These are phyloP conservation scores for Tylopilus vinaceipallidus DNA, from an alignment of 768 basidiomycete species.

Conservation along the genomic window DNA sequence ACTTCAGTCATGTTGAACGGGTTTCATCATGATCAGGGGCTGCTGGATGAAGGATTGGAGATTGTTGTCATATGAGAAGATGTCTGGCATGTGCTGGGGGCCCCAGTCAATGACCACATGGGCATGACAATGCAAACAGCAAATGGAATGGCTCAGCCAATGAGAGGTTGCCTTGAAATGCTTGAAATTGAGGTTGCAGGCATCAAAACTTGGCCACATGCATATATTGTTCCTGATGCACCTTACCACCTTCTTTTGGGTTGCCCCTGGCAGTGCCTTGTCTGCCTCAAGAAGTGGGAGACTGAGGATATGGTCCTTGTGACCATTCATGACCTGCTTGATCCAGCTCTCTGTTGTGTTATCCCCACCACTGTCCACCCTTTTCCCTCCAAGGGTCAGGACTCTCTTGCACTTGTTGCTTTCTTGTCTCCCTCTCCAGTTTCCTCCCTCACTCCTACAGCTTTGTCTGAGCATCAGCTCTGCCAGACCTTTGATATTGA, in stretches of 20 bases:
- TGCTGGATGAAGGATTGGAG: constrained; percentile 18
- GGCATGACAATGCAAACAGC: constrained; percentile 25
- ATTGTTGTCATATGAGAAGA: constrained; percentile 25
- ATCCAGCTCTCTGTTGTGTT: neutral
- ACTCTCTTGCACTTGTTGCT: no score
- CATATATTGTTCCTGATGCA: constrained; percentile 18
- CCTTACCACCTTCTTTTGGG: constrained; percentile 21
- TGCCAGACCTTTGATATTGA: neutral
- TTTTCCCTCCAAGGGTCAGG: no score
- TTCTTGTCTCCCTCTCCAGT: no score
- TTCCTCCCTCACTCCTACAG: neutral
- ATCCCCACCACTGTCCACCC: neutral
- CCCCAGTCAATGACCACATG: constrained; percentile 11
- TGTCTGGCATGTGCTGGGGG: constrained; percentile 9
- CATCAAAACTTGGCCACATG: constrained; percentile 21
- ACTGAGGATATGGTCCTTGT: neutral
- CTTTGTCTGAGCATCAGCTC: neutral
- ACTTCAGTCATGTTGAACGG: neutral
- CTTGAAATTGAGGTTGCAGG: constrained; percentile 14
- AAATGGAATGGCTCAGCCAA: constrained; percentile 10
- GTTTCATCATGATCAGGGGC: neutral
- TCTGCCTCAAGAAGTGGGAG: constrained; percentile 10
- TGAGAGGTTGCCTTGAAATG: constrained; percentile 5
- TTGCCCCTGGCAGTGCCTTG: constrained; percentile 20
- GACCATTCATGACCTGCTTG: constrained; percentile 3